Evolutionary conservation across 768 basidiomycete genomes (phyloP).

Genomic region (Panellus pusillus): DNA sequence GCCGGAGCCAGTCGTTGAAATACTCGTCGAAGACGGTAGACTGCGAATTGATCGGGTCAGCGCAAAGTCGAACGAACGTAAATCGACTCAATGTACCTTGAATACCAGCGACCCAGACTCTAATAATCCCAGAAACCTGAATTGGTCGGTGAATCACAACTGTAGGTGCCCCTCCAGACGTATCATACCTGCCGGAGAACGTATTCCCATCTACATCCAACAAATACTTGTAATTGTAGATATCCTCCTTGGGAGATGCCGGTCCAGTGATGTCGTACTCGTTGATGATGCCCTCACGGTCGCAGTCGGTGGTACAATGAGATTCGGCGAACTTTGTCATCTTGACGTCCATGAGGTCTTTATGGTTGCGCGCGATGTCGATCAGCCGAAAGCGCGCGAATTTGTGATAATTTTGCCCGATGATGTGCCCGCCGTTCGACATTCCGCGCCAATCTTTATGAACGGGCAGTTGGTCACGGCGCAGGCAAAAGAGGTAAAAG

Average conservation of each 20-base stretch:
- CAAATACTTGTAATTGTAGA: constrained; percentile 21
- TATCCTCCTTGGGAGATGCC: constrained; percentile 17
- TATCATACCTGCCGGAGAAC: constrained; percentile 21
- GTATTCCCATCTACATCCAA: constrained; percentile 23
- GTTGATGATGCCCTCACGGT: constrained; percentile 13
- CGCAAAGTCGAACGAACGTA: not conserved
- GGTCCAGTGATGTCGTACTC: constrained; percentile 22
- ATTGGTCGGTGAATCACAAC: no score
- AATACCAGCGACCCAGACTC: constrained; percentile 21
- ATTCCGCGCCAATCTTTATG: constrained; percentile 22
- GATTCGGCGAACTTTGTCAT: constrained; percentile 21
- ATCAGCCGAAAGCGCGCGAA: constrained; percentile 22
- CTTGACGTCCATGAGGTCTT: constrained; percentile 22
- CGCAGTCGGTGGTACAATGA: constrained; percentile 21
- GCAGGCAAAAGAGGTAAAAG: not conserved
- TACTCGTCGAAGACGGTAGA: constrained; percentile 21
- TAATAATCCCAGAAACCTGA: constrained; percentile 19
- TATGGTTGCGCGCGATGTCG: constrained; percentile 20
- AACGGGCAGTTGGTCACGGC: not conserved
- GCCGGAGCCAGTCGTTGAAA: constrained; percentile 18
- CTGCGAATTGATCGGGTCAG: not conserved
- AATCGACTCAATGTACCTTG: constrained; percentile 6
- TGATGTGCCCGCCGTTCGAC: constrained; percentile 22
- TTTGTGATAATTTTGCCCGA: constrained; percentile 21
- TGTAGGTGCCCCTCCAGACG: no score